Base-by-base conservation (phyloP, 2,329 filamentous ascomycete genomes). In the Trichoderma endophyticum region DNA sequence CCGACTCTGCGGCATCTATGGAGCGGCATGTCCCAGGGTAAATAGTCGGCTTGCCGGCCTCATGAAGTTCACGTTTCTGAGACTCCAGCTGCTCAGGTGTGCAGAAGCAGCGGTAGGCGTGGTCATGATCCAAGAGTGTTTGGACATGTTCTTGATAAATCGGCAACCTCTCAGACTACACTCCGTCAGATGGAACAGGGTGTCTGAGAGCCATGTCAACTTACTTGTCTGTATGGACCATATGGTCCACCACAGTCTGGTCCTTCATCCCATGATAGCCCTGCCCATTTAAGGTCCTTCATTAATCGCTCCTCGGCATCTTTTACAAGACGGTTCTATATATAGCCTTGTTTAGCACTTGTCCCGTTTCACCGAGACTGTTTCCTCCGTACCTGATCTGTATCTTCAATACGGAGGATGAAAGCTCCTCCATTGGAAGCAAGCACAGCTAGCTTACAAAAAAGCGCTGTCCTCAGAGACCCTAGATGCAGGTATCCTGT, bases 71-170 rank as follows among this genome's bases (percentile, higher is more conserved):
- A 75, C 87, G 85, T 71, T 91, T 92, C 74, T 93, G 88, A 8
- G 85, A 82, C 72, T 93, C 88, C 4, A 97, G 86, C 34, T 92
- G 89, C 71, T 93, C 88, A 0, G 91, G 81, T 0, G 90, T 90
- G 82, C 96, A 99, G 84, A 99, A 99, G 81, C 96, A 99, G 74
- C 95, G 90, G 81, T 98, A 99, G 7, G 94, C 96, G 73, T 91
- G 88, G 11, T 91, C 93, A 8, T 87, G 85, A 5, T 90, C 82
- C 4, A 99, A 80, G 14, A 99, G 85, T 14, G 87, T 82, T 56
- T 92, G 81, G 7, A 92, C 91, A 78, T 97, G 90, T 71, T 90
- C 81, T 74, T 87, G 85, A 80, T 99, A 98, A 18, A 93, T 83
- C 1, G 84, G 80, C 2, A 93, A 90, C 71, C 96, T 88, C 80